Percentiles rank a stretch among this genome's conserved stretches.
Conservation (phyloP, 805 yeast species). For the Clavispora santaluciae region DNA sequence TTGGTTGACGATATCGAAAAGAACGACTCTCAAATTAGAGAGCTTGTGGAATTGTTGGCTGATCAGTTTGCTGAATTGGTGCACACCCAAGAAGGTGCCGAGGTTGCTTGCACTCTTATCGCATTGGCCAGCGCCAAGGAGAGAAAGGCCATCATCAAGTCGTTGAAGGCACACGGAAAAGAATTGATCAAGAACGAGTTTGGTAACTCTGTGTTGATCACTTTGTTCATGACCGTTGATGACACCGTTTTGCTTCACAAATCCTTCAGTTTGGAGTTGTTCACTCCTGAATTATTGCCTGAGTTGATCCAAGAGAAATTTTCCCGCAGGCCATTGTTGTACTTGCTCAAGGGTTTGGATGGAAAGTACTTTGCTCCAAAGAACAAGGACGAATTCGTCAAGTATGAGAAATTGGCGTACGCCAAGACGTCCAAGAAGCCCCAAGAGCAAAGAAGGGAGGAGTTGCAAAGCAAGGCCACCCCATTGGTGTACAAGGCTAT, state of each 20-base stretch:
- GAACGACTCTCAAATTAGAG: conserved; percentile 59
- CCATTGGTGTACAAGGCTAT: conserved; percentile 61
- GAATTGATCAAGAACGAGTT: conserved; percentile 77
- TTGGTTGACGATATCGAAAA: conserved; percentile 48
- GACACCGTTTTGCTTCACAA: conserved; percentile 83
- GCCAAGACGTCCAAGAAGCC: conserved; percentile 80
- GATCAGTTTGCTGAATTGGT: conserved; percentile 94
- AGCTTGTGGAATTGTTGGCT: conserved; percentile 72
- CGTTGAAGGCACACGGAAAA: conserved; percentile 70
- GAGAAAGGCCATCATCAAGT: conserved; percentile 70
- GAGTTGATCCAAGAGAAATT: conserved; percentile 64
- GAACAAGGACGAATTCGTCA: conserved; percentile 52
- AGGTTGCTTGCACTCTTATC: conserved; percentile 77
- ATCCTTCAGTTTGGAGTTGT: conserved; percentile 59
- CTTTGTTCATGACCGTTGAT: conserved; percentile 82
- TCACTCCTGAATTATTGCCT: conserved; percentile 43
- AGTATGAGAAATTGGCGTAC: conserved; percentile 53
- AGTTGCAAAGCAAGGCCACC: conserved; percentile 58
- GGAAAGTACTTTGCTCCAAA: conserved; percentile 78
- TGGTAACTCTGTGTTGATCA: conserved; percentile 77
- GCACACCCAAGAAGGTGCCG: conserved; percentile 92
- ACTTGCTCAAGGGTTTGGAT: conserved; percentile 71
- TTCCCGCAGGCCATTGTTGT: conserved; percentile 85
- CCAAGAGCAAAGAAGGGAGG: conserved; percentile 66
- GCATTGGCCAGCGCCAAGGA: conserved; percentile 89